These are phyloP conservation scores for Stereocaulon alpinum DNA, from an alignment of 495 filamentous ascomycete genomes.

Conservation along the genomic window DNA sequence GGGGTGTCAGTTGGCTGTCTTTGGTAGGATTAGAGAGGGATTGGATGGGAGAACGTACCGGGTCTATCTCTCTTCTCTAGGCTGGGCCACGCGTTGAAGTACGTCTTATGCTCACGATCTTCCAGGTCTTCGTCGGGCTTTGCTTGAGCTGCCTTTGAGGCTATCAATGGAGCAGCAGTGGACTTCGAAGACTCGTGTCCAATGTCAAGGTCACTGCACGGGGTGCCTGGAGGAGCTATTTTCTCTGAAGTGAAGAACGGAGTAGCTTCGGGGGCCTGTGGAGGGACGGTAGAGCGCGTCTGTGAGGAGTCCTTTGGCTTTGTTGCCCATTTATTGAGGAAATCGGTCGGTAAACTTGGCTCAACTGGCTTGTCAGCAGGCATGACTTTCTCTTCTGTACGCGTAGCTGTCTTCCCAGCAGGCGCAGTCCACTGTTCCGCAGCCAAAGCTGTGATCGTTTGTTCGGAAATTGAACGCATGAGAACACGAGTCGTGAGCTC, in stretches of 20 bases:
- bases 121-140: background rate
- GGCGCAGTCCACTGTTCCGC: too few relatives aligned
- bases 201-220: too few relatives aligned
- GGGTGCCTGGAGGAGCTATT: background rate
- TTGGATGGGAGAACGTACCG: conserved; percentile 14
- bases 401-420: too few relatives aligned
- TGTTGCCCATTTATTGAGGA: background rate
- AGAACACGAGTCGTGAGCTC: too few relatives aligned
- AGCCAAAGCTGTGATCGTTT: too few relatives aligned
- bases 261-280: background rate
- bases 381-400: background rate
- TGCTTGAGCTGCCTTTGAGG: background rate
- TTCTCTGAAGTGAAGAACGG: background rate
- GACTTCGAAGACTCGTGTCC: too few relatives aligned
- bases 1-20: conserved; percentile 14
- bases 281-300: background rate
- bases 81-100: conserved; percentile 26
- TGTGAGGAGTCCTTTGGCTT: background rate
- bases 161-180: background rate
- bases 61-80: conserved; percentile 22
- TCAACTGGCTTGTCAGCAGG: background rate
- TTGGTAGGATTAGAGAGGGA: background rate
- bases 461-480: too few relatives aligned
- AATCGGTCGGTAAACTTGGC: background rate
- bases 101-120: conserved; percentile 22